Conservation (phyloP, 1,139 yeast genomes). For the Blastobotrys proliferans region DNA sequence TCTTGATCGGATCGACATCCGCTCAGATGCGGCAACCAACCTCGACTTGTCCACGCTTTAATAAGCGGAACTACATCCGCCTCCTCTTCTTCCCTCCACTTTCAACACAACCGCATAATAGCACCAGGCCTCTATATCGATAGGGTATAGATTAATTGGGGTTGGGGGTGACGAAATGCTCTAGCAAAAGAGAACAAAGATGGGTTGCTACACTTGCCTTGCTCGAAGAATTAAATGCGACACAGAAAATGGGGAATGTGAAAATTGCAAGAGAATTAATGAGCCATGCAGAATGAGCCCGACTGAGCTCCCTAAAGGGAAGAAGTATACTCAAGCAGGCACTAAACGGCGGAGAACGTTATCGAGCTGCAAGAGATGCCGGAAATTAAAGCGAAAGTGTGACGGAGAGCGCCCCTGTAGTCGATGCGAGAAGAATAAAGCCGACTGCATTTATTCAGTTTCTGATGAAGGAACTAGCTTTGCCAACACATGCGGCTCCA, state of each 20-base stretch:
- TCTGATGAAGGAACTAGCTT: constrained; percentile 1
- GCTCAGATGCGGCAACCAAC: too few relatives aligned
- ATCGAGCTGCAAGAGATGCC: constrained; percentile 11
- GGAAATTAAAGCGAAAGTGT: constrained; percentile 12
- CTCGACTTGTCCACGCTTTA: too few relatives aligned
- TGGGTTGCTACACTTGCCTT: constrained; percentile 10
- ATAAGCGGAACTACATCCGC: too few relatives aligned
- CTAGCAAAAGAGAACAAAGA: too few relatives aligned
- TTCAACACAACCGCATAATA: too few relatives aligned
- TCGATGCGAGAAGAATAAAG: constrained; percentile 1
- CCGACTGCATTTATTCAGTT: constrained; percentile 6
- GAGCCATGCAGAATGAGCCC: constrained; percentile 1
- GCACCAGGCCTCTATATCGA: too few relatives aligned
- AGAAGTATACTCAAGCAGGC: constrained; percentile 11
- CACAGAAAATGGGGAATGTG: constrained; percentile 1
- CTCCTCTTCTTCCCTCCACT: too few relatives aligned
- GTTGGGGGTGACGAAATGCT: too few relatives aligned
- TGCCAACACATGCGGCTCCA: background rate
- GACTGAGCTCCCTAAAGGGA: background rate
- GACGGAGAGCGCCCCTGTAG: constrained; percentile 12
- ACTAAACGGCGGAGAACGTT: constrained; percentile 10
- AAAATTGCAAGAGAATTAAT: constrained; percentile 6
- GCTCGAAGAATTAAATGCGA: constrained; percentile 11
- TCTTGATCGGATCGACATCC: too few relatives aligned
- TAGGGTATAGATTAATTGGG: too few relatives aligned